Percentiles rank a stretch among this genome's conserved stretches.
Conservation (phyloP, 2,329 filamentous ascomycete species). For the Claviceps sp. region DNA sequence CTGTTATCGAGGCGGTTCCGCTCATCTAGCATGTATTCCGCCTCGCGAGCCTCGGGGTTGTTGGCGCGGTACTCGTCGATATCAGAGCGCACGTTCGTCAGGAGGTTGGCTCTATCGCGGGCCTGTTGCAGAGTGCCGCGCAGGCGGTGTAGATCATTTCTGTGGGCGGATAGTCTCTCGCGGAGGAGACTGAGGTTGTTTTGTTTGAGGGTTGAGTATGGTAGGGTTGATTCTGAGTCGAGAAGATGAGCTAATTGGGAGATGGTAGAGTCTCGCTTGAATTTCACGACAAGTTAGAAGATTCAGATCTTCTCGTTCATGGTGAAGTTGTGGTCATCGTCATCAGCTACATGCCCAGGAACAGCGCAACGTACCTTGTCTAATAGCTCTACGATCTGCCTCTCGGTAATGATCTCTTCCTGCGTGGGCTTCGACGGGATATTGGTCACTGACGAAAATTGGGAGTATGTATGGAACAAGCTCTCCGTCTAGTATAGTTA, state of each 20-base stretch:
- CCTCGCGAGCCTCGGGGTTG: slow-evolving; percentile 73
- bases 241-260: slow-evolving; percentile 75
- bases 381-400: slow-evolving; percentile 70
- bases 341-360: neutral
- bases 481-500: slow-evolving; percentile 55
- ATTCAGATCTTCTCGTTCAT: neutral
- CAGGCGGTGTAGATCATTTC: slow-evolving; percentile 65
- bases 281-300: neutral
- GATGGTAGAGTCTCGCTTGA: slow-evolving; percentile 74
- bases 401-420: slow-evolving; percentile 68
- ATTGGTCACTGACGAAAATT: slow-evolving; percentile 69
- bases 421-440: slow-evolving; percentile 73
- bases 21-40: slow-evolving; percentile 95
- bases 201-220: slow-evolving; percentile 87
- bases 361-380: slow-evolving; percentile 41
- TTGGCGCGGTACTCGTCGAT: slow-evolving; percentile 77
- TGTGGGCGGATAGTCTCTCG: slow-evolving; percentile 79
- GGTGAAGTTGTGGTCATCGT: neutral
- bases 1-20: slow-evolving; percentile 74
- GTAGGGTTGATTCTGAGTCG: slow-evolving; percentile 79
- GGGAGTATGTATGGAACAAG: slow-evolving; percentile 74
- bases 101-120: slow-evolving; percentile 77
- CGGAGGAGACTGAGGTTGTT: slow-evolving; percentile 87
- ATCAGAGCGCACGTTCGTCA: slow-evolving; percentile 81
- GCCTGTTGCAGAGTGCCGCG: slow-evolving; percentile 60